Percentiles rank a stretch among this genome's conserved stretches.
phyloP scores from a whole-genome alignment of 23 red algal species.

The Pyropia yezoensis region DNA sequence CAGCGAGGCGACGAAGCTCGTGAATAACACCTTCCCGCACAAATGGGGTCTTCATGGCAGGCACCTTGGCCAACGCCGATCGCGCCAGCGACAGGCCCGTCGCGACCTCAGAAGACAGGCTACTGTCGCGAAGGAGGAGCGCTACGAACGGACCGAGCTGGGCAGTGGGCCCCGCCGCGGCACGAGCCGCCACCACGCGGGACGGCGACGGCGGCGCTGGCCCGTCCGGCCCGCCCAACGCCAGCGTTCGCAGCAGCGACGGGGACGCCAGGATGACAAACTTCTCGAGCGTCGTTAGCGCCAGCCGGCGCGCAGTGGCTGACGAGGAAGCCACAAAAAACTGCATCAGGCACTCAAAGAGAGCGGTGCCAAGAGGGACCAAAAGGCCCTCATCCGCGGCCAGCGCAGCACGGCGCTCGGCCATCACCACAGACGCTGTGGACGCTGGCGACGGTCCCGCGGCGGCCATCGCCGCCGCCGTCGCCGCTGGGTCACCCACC shows the following conservation, averaged over 20 bases:
- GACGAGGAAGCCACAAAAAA: constrained; percentile 38
- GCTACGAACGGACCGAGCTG: constrained; percentile 52
- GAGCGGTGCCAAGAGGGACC: constrained; percentile 19
- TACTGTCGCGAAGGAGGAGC: constrained; percentile 40
- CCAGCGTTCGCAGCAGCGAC: constrained; percentile 11
- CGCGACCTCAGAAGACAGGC: constrained; percentile 20
- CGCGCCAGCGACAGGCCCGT: constrained; percentile 40
- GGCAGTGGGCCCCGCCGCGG: not conserved
- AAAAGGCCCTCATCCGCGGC: constrained; percentile 12
- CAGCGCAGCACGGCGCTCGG: constrained; percentile 31
- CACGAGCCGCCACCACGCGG: constrained; percentile 1
- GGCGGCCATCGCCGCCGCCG: constrained; percentile 6
- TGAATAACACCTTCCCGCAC: constrained; percentile 66
- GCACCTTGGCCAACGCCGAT: constrained; percentile 36
- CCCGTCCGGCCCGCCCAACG: not conserved
- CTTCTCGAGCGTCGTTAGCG: constrained; percentile 36
- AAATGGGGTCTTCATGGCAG: constrained; percentile 40
- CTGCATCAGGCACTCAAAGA: constrained; percentile 45
- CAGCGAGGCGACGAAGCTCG: constrained; percentile 18
- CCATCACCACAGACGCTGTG: constrained; percentile 21
- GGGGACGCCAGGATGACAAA: constrained; percentile 37
- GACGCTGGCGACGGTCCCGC: constrained; percentile 7
- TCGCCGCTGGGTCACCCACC: constrained; percentile 14
- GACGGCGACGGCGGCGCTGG: not conserved
- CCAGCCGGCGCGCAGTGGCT: constrained; percentile 16